These are phyloP conservation scores for Aspergillus aculeatinus DNA, from an alignment of 2,329 filamentous ascomycete species.

Conservation along the genomic window DNA sequence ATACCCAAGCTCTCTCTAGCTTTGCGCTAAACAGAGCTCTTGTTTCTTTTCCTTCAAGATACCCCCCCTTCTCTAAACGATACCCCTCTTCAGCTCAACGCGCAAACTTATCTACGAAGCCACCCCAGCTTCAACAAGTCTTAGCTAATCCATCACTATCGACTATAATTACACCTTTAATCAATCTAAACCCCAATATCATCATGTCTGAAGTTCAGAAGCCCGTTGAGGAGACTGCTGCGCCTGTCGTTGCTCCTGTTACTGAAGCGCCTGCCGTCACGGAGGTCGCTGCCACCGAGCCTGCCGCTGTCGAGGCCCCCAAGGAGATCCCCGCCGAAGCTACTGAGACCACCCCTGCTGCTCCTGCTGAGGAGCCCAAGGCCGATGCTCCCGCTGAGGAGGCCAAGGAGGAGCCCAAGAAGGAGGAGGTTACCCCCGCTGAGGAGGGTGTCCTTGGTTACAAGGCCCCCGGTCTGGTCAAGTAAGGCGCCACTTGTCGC, in stretches of 20 bases:
- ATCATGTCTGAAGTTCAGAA: conserved; percentile 75
- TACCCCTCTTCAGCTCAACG: conserved; percentile 24
- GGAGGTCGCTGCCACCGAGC: conserved; percentile 38
- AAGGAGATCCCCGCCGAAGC: conserved; percentile 34
- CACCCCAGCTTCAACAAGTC: conserved; percentile 17
- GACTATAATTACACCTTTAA: conserved; percentile 22
- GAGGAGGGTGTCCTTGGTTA: conserved; percentile 83
- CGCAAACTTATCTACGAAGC: conserved; percentile 19
- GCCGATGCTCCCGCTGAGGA: conserved; percentile 40
- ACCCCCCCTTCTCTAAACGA: conserved; percentile 23
- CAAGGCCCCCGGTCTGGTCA: conserved; percentile 86
- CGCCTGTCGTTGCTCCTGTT: conserved; percentile 38
- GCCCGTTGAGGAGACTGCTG: conserved; percentile 61
- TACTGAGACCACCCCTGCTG: conserved; percentile 36
- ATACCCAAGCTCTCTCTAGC: conserved; percentile 44
- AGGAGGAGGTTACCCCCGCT: conserved; percentile 62
- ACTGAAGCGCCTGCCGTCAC: conserved; percentile 37
- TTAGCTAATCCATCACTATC: conserved; percentile 21
- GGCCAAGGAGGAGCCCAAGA: conserved; percentile 33
- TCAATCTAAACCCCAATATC: conserved; percentile 23
- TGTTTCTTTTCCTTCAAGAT: conserved; percentile 37
- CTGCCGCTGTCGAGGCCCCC: conserved; percentile 30
- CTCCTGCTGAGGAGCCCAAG: conserved; percentile 37
- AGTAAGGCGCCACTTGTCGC: conserved; percentile 59
- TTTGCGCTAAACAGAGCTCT: conserved; percentile 29